Percentiles rank a stretch among this genome's conserved stretches.
Evolutionary conservation across 1,139 yeast species (phyloP).

Genomic region (Pichia sp.): DNA sequence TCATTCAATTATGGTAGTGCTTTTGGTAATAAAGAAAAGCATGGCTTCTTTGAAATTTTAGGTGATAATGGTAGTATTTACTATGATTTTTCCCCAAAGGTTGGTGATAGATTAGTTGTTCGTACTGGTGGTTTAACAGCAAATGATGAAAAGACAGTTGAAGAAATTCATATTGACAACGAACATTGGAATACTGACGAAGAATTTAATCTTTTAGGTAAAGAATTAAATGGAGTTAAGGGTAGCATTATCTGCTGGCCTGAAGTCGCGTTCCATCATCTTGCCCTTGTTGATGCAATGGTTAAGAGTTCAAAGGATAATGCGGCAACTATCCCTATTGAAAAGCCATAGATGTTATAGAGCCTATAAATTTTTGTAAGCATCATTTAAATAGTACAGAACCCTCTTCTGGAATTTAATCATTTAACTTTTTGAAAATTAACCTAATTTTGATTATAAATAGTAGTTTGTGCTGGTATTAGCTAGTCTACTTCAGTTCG

Average conservation of each 20-base stretch:
- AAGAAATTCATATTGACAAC: conserved; percentile 40
- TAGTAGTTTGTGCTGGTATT: too few relatives aligned
- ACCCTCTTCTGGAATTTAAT: too few relatives aligned
- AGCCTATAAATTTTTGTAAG: not conserved
- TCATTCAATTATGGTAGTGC: conserved; percentile 86
- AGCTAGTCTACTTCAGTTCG: too few relatives aligned
- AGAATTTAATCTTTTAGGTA: conserved; percentile 71
- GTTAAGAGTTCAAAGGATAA: conserved; percentile 50
- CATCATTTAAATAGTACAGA: too few relatives aligned
- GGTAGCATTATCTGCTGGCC: conserved; percentile 53
- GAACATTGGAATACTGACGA: conserved; percentile 54
- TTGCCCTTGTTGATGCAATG: conserved; percentile 83
- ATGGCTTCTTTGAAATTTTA: conserved; percentile 57
- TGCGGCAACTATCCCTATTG: conserved; percentile 45
- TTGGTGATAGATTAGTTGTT: conserved; percentile 41
- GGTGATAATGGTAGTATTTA: conserved; percentile 72
- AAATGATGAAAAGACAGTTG: conserved; percentile 38
- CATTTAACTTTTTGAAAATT: too few relatives aligned
- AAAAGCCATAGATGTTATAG: not conserved
- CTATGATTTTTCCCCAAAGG: conserved; percentile 55
- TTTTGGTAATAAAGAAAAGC: conserved; percentile 77
- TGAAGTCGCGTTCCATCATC: conserved; percentile 78
- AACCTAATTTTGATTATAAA: too few relatives aligned
- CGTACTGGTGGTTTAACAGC: conserved; percentile 39
- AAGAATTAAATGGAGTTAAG: conserved; percentile 66